Percentiles rank a stretch among this genome's conserved stretches.
phyloP scores from a whole-genome alignment of 768 basidiomycete genomes.

The Cystobasidium onofrii region DNA sequence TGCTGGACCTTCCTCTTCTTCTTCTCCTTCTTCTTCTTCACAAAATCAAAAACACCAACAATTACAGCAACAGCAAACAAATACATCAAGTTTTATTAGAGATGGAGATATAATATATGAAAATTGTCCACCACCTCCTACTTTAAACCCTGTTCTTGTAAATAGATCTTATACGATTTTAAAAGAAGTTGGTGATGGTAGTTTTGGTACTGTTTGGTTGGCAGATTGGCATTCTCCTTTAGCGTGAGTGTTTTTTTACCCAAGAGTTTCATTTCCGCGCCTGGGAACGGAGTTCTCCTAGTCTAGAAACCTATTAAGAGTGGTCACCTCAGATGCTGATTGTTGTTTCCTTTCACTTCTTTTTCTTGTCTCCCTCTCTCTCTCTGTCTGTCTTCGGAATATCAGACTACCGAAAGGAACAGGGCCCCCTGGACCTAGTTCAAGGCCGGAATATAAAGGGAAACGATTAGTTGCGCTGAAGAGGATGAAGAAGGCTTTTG shows the following conservation, averaged over 20 bases:
- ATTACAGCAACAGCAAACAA: background rate
- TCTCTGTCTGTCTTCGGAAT: slow-evolving; percentile 55
- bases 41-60: background rate
- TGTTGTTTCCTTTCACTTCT: no score
- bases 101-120: slow-evolving; percentile 24
- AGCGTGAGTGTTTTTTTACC: slow-evolving; percentile 66
- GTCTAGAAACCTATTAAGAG: no score
- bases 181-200: slow-evolving; percentile 95
- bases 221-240: slow-evolving; percentile 98
- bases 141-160: background rate
- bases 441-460: slow-evolving; percentile 78
- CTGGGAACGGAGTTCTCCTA: no score
- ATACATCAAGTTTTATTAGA: slow-evolving; percentile 2
- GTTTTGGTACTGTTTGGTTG: slow-evolving; percentile 95
- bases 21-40: background rate
- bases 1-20: background rate
- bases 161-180: slow-evolving; percentile 67
- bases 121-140: slow-evolving; percentile 14
- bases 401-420: slow-evolving; percentile 38
- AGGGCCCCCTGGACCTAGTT: slow-evolving; percentile 40
- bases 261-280: no score
- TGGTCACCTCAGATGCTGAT: no score
- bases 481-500: slow-evolving; percentile 95
- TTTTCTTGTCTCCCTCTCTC: slow-evolving; percentile 46
- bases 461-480: slow-evolving; percentile 95